Evolutionary conservation across 257 asterid species (phyloP).

Genomic region (Solanum pimpinellifolium): DNA sequence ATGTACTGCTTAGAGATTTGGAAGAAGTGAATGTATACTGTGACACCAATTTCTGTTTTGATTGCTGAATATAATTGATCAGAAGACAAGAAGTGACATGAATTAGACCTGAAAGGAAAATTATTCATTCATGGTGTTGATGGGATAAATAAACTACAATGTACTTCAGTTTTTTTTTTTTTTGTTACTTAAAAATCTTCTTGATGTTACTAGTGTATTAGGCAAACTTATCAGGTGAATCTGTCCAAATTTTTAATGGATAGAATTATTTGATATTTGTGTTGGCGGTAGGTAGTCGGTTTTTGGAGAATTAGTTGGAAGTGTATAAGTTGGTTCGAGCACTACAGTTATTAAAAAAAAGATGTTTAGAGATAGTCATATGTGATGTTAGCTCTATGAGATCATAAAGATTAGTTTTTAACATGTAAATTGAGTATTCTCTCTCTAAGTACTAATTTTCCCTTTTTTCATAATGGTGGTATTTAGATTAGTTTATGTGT

Average conservation of each 20-base stretch:
- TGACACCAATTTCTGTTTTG: background rate
- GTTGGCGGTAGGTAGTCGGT: background rate
- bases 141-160: background rate
- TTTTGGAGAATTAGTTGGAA: background rate
- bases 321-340: background rate
- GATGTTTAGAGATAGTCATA: background rate
- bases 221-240: background rate
- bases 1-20: background rate
- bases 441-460: background rate
- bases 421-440: background rate
- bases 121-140: background rate
- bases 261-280: background rate
- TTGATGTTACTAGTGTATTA: background rate
- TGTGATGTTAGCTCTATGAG: background rate
- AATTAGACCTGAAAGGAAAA: background rate
- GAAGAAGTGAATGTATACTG: background rate
- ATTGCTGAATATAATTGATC: background rate
- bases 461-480: background rate
- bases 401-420: background rate
- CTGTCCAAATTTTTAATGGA: background rate
- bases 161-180: background rate
- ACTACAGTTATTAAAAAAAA: background rate
- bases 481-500: background rate
- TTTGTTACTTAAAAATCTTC: background rate
- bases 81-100: background rate